Evolutionary conservation across 495 filamentous ascomycete genomes (phyloP).

Genomic region (Annulohypoxylon moriforme): DNA sequence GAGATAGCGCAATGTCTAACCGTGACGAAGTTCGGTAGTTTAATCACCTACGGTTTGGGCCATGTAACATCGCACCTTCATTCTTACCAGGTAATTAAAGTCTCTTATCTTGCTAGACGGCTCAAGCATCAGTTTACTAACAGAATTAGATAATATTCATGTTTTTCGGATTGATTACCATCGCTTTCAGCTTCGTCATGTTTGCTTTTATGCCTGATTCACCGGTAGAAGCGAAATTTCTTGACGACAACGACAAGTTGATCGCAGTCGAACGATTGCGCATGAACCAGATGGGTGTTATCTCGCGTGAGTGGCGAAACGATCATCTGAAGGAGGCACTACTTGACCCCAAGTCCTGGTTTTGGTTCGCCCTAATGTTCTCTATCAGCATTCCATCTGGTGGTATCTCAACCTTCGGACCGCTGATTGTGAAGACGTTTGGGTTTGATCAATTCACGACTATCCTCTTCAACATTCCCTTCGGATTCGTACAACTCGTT

Average conservation of each 20-base stretch:
- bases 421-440: slow-evolving; percentile 69
- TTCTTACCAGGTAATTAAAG: slow-evolving; percentile 59
- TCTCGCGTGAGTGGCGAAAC: slow-evolving; percentile 69
- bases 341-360: slow-evolving; percentile 69
- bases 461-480: slow-evolving; percentile 72
- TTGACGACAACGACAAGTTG: slow-evolving; percentile 65
- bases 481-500: slow-evolving; percentile 69
- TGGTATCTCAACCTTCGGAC: slow-evolving; percentile 71
- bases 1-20: background rate
- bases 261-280: slow-evolving; percentile 59
- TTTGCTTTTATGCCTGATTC: slow-evolving; percentile 67
- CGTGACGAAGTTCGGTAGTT: slow-evolving; percentile 26
- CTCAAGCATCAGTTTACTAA: background rate
- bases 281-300: slow-evolving; percentile 72
- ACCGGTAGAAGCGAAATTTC: slow-evolving; percentile 66
- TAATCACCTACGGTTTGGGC: slow-evolving; percentile 63
- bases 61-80: slow-evolving; percentile 63
- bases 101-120: background rate
- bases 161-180: slow-evolving; percentile 65
- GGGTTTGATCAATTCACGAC: slow-evolving; percentile 68
- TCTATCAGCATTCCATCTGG: slow-evolving; percentile 68
- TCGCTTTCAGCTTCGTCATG: slow-evolving; percentile 60
- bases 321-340: slow-evolving; percentile 68
- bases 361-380: slow-evolving; percentile 68
- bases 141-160: slow-evolving; percentile 64